These are phyloP conservation scores for Macrolepiota dolichaula DNA, from an alignment of 768 basidiomycete species.

Conservation along the genomic window DNA sequence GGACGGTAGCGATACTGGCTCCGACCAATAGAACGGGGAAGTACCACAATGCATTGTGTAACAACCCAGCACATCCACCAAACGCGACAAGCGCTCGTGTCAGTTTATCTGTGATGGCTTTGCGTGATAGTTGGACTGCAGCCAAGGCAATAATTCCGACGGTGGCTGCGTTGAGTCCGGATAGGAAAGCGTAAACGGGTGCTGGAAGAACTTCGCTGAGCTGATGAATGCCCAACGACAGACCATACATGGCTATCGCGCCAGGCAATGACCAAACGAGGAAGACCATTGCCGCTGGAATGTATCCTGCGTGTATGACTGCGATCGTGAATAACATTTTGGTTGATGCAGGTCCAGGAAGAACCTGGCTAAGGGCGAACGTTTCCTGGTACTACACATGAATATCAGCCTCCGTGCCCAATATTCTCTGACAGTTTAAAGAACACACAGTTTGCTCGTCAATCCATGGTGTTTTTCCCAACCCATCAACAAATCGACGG, in stretches of 20 bases:
- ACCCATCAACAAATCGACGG: constrained; percentile 33
- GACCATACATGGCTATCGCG: constrained; percentile 42
- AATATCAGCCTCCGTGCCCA: background rate
- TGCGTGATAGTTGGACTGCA: constrained; percentile 41
- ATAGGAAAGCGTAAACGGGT: constrained; percentile 46
- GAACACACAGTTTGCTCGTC: constrained; percentile 36
- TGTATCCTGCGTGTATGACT: constrained; percentile 36
- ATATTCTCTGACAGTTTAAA: background rate
- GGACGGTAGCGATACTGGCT: constrained; percentile 35
- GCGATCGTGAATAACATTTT: constrained; percentile 47
- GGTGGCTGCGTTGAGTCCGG: constrained; percentile 51
- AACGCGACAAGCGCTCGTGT: constrained; percentile 39
- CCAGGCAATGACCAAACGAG: constrained; percentile 45
- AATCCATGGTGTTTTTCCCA: constrained; percentile 32
- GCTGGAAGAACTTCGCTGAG: constrained; percentile 40
- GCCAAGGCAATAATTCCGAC: constrained; percentile 53
- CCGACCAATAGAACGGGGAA: constrained; percentile 42
- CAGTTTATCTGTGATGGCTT: constrained; percentile 42
- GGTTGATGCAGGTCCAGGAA: constrained; percentile 47
- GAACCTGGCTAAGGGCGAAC: constrained; percentile 43
- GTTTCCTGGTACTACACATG: constrained; percentile 36
- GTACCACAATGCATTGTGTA: constrained; percentile 52
- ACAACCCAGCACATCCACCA: constrained; percentile 43
- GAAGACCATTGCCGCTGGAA: constrained; percentile 40
- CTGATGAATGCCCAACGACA: constrained; percentile 39